Conservation (phyloP, 768 basidiomycete species). For the Trametes maxima region DNA sequence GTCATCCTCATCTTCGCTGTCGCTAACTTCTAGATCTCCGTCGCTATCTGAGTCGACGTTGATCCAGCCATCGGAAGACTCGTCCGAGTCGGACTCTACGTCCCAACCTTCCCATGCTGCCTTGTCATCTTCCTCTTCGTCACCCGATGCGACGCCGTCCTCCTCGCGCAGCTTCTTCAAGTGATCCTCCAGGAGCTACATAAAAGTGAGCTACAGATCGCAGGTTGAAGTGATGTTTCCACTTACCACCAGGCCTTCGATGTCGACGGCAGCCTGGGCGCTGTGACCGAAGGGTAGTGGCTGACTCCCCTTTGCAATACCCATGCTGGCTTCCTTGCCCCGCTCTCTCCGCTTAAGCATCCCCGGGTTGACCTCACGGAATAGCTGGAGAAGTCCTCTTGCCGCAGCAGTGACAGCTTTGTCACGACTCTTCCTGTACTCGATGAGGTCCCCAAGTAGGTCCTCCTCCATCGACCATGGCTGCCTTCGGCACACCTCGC, state of each 20-base stretch:
- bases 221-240: neutral
- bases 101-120: constrained; percentile 91
- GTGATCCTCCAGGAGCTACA: constrained; percentile 86
- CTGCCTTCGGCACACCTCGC: constrained; percentile 92
- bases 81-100: constrained; percentile 68
- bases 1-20: constrained; percentile 76
- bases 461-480: constrained; percentile 98
- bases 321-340: constrained; percentile 90
- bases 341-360: constrained; percentile 89
- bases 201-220: neutral
- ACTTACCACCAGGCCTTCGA: constrained; percentile 86
- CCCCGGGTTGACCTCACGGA: constrained; percentile 94
- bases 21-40: constrained; percentile 73
- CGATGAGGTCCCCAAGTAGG: constrained; percentile 86
- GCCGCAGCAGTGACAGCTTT: constrained; percentile 91
- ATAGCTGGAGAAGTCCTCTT: constrained; percentile 84
- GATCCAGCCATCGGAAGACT: constrained; percentile 73
- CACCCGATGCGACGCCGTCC: constrained; percentile 48
- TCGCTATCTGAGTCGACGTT: constrained; percentile 72
- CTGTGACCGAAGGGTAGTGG: constrained; percentile 84
- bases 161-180: constrained; percentile 71
- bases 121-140: constrained; percentile 59
- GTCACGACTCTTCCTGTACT: constrained; percentile 94
- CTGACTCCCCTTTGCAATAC: constrained; percentile 59
- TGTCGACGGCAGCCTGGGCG: constrained; percentile 73